Conservation (phyloP, 371 early-diverging fungal genomes). For the Hamiltosporidium tvaerminnensis region DNA sequence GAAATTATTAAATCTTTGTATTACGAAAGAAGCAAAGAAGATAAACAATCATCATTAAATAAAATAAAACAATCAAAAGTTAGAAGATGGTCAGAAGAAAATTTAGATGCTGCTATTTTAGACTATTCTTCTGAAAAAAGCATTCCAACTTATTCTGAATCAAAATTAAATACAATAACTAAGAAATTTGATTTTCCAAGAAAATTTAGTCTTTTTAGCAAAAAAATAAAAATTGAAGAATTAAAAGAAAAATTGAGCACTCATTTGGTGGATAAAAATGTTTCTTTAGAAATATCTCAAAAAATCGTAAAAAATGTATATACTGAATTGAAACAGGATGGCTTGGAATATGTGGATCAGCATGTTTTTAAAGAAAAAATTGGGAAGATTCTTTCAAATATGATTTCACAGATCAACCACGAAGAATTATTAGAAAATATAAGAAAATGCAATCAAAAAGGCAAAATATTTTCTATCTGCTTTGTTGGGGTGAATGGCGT, state of each 20-base stretch:
- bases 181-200: neutral
- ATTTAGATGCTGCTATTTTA: neutral
- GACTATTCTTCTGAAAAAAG: neutral
- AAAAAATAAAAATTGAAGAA: conserved; percentile 29
- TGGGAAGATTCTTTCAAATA: conserved; percentile 63
- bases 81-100: neutral
- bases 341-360: conserved; percentile 15
- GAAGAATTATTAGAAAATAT: conserved; percentile 82
- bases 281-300: conserved; percentile 26
- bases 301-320: conserved; percentile 33
- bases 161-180: neutral
- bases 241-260: conserved; percentile 28
- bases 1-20: neutral
- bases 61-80: neutral
- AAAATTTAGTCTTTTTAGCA: conserved; percentile 19
- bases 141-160: neutral
- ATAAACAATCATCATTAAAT: neutral
- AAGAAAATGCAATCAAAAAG: conserved; percentile 56
- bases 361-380: conserved; percentile 61
- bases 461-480: conserved; percentile 69
- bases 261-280: conserved; percentile 48
- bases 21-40: neutral
- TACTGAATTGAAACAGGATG: conserved; percentile 22
- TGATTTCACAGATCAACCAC: conserved; percentile 74
- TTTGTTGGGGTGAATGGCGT: conserved; percentile 98